Evolutionary conservation across 2,329 filamentous ascomycete species (phyloP).

Genomic region (Periglandula ipomoeae): DNA sequence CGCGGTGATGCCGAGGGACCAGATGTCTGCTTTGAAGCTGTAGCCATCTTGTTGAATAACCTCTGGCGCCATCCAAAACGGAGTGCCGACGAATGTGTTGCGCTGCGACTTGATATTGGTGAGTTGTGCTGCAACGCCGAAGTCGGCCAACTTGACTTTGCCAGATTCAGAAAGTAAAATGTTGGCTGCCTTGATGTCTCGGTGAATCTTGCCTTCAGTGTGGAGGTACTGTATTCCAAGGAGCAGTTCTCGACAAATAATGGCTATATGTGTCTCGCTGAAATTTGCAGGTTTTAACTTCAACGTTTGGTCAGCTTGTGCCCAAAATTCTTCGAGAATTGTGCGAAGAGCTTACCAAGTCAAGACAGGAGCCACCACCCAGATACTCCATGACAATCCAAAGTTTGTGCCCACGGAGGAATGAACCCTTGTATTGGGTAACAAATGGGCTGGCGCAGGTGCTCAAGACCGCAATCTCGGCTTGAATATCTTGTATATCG

Average conservation of each 20-base stretch:
- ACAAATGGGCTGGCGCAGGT: conserved; percentile 92
- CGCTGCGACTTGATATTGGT: conserved; percentile 97
- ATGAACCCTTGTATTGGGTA: conserved; percentile 93
- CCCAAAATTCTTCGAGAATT: not conserved
- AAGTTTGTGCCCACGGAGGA: conserved; percentile 89
- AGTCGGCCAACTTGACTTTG: conserved; percentile 93
- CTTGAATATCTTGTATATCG: conserved; percentile 96
- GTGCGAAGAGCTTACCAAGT: conserved; percentile 54
- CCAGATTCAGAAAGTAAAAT: conserved; percentile 84
- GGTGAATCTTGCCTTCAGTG: conserved; percentile 87
- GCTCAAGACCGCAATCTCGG: conserved; percentile 90
- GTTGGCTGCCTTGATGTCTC: conserved; percentile 95
- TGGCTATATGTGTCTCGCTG: conserved; percentile 81
- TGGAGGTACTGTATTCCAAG: conserved; percentile 89
- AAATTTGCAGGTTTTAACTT: conserved; percentile 87
- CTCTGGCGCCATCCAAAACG: conserved; percentile 95
- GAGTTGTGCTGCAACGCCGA: conserved; percentile 91
- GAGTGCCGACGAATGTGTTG: conserved; percentile 95
- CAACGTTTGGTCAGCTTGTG: conserved; percentile 20
- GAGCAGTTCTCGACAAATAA: conserved; percentile 86
- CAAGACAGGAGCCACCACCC: conserved; percentile 88
- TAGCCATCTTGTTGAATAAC: conserved; percentile 79
- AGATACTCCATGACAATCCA: conserved; percentile 99
- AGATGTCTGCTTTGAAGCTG: conserved; percentile 88
- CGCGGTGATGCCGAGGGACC: conserved; percentile 86